phyloP scores from a whole-genome alignment of 73 alveolate genomes.

The Diophrys sp. region DNA sequence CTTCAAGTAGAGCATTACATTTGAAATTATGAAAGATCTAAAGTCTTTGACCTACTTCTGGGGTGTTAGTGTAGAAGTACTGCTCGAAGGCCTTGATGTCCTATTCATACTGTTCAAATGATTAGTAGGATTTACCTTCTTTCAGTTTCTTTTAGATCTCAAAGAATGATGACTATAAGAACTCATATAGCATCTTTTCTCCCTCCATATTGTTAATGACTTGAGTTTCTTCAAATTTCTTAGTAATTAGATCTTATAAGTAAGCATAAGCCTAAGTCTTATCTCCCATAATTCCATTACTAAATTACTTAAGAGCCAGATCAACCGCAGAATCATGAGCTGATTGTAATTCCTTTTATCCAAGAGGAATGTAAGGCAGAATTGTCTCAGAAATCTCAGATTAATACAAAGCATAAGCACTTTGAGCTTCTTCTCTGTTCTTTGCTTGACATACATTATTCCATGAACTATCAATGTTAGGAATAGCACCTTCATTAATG shows the following conservation, averaged over 20 bases:
- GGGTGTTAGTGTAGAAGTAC: constrained; percentile 75
- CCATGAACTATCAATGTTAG: constrained; percentile 75
- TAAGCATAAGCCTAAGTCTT: constrained; percentile 47
- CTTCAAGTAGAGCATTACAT: constrained; percentile 65
- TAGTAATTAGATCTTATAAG: constrained; percentile 32
- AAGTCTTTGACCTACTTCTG: constrained; percentile 71
- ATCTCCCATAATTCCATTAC: constrained; percentile 68
- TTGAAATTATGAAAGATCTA: constrained; percentile 67
- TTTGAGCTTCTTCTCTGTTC: not conserved
- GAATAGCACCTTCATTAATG: constrained; percentile 72
- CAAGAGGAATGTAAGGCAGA: constrained; percentile 41
- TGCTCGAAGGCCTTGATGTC: constrained; percentile 72
- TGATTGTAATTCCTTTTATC: constrained; percentile 62
- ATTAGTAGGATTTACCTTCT: constrained; percentile 61
- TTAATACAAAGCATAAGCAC: not conserved
- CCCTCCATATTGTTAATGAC: constrained; percentile 76
- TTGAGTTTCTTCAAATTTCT: constrained; percentile 51
- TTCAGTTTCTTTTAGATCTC: constrained; percentile 73
- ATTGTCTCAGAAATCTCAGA: not conserved
- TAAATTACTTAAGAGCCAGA: constrained; percentile 81
- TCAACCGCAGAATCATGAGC: constrained; percentile 80
- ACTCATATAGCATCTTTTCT: constrained; percentile 46
- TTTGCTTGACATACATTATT: constrained; percentile 55
- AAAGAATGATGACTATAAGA: constrained; percentile 59
- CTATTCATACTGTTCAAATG: constrained; percentile 66